Evolutionary conservation across 345 rosid genomes (phyloP), one percentile per base, ranked within the genome.

Genomic region (Streptanthus diversifolius): DNA sequence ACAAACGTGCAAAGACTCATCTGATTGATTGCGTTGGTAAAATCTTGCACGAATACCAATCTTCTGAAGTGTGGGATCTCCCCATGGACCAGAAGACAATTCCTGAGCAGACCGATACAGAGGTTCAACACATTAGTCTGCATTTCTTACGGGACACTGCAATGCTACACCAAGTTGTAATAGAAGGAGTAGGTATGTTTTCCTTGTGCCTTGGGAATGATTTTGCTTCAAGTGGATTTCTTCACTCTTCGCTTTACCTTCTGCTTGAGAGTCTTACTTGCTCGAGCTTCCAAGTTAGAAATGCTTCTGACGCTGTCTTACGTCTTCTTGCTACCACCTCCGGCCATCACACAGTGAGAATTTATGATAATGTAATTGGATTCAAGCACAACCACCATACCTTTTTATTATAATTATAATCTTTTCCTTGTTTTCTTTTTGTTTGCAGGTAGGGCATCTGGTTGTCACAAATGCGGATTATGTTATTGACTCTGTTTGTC

Each of bases 381-480:
- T 63, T 36, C 49, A 54, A 67, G 11, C 71, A 48, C 59, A 76
- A 25, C 30, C 69, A 6, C 47, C 24, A 18, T 32, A 69, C 15
- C 6, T 13, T 30, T 30, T 68, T 27, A 3, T 3, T 21, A 49
- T 74, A 55, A 63, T 72, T 22, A 25, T 10, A 69, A 43, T 35
- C 15, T 66, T 47, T 8, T 5, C 53, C n/a, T 22, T 19, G 13
- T 55, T n/a, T 55, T 25, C 22, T 55, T 37, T 53, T 62, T 39
- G 62, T 79, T 71, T 81, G 78, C 77, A 93, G 98, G 97, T 89
- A 68, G 96, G 93, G 65, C 87, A 93, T 63, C 75, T 93, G 66
- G 91, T 93, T 75, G 79, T 91, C 84, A 89, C 83, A 62, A 93
- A 91, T 85, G 97, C 97, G 8, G 99, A 93, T 77, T 93, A 93